These are phyloP conservation scores for Penicillium robsamsonii DNA, from an alignment of 495 filamentous ascomycete species.

Conservation along the genomic window DNA sequence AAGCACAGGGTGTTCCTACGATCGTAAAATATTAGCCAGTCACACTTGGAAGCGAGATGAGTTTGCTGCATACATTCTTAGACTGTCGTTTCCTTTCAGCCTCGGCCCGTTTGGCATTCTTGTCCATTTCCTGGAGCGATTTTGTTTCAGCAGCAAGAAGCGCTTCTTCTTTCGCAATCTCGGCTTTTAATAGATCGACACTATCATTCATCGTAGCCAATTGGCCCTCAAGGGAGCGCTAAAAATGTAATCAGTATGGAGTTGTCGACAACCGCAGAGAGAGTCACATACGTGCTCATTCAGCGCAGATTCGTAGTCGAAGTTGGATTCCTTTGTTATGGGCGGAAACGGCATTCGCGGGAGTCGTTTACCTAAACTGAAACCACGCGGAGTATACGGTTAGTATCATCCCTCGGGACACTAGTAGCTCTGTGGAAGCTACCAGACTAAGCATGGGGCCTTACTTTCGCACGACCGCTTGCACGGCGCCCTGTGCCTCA, in stretches of 20 bases:
- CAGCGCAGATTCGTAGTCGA: conserved; percentile 59
- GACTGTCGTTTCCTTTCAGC: conserved; percentile 42
- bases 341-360: conserved; percentile 61
- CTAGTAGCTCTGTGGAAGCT: conserved; percentile 4
- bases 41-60: neutral
- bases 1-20: conserved; percentile 46
- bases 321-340: conserved; percentile 53
- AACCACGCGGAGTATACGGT: conserved; percentile 4
- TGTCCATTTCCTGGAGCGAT: conserved; percentile 51
- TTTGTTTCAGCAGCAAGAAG: conserved; percentile 50
- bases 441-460: conserved; percentile 11
- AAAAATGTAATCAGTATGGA: conserved; percentile 13
- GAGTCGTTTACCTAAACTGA: conserved; percentile 48
- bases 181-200: conserved; percentile 51
- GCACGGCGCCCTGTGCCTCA: conserved; percentile 55
- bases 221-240: conserved; percentile 51
- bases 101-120: conserved; percentile 51
- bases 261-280: neutral
- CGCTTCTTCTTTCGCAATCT: conserved; percentile 54
- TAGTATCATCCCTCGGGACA: conserved; percentile 13
- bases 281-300: conserved; percentile 51
- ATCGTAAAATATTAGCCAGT: neutral
- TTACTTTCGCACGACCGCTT: conserved; percentile 48
- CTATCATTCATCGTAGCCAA: conserved; percentile 55
- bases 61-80: conserved; percentile 39